A percentile compares a stretch with the other conserved stretches of the same genome.
Conservation (phyloP, 2,329 filamentous ascomycete genomes). For the Nigrospora sphaerica region DNA sequence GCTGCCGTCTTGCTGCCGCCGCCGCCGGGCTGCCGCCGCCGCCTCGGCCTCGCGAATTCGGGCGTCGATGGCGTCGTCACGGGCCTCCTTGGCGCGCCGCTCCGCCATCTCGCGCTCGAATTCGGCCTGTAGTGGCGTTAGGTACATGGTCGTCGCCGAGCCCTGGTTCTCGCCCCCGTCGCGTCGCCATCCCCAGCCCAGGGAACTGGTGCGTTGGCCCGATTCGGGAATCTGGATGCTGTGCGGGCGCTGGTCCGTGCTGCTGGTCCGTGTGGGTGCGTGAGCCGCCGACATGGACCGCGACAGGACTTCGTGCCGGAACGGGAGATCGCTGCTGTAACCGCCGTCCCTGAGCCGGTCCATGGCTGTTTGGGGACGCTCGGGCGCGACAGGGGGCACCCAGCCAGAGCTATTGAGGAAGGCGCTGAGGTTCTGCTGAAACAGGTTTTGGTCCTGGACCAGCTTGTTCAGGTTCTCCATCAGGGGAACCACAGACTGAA, state of each 20-base stretch:
- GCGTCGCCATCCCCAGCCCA: background rate
- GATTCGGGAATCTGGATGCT: background rate
- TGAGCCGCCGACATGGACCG: background rate
- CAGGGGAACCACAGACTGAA: slow-evolving; percentile 35
- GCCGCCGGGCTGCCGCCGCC: background rate
- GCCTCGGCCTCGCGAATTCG: background rate
- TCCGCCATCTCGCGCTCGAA: background rate
- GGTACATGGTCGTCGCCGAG: background rate
- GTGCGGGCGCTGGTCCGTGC: background rate
- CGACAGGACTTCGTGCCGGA: background rate
- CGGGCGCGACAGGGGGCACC: too few relatives aligned
- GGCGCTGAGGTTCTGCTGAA: background rate
- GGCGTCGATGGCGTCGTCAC: slow-evolving; percentile 1
- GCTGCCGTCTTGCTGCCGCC: background rate
- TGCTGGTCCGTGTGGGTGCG: background rate
- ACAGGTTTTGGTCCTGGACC: slow-evolving; percentile 19
- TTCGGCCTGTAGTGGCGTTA: slow-evolving; percentile 1
- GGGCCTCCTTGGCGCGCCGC: background rate
- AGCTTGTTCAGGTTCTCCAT: slow-evolving; percentile 33
- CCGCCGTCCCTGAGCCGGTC: too few relatives aligned
- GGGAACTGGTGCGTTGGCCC: background rate
- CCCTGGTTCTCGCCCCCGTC: background rate
- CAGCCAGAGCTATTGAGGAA: background rate
- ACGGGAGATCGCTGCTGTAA: background rate
- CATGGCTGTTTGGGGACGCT: too few relatives aligned